Conservation (phyloP, 768 basidiomycete species). For the Mycena metata region DNA sequence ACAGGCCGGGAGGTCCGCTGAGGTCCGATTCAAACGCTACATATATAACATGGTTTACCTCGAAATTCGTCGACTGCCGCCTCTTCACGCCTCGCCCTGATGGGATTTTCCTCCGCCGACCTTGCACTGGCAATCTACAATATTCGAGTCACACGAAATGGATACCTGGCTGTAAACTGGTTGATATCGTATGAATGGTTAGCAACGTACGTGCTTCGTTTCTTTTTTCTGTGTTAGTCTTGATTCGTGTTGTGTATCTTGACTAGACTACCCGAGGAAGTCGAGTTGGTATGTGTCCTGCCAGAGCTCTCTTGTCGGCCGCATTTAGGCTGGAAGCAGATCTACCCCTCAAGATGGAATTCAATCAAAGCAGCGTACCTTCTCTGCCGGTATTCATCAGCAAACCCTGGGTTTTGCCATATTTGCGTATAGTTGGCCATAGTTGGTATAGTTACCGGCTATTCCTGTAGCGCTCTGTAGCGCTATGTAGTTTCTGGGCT, state of each 20-base stretch:
- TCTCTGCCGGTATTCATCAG: conserved; percentile 58
- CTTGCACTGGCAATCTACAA: conserved; percentile 2
- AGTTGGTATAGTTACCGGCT: too few species aligned
- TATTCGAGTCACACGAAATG: conserved; percentile 47
- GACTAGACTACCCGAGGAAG: conserved; percentile 51
- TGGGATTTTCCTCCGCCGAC: conserved; percentile 6
- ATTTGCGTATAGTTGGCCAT: too few species aligned
- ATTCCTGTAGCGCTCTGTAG: too few species aligned
- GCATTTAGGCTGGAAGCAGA: conserved; percentile 39
- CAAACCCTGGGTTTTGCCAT: too few species aligned
- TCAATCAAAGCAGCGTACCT: conserved; percentile 57
- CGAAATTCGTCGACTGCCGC: neutral
- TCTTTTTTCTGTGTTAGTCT: neutral
- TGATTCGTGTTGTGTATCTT: neutral
- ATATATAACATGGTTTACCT: too few species aligned
- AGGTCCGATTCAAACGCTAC: too few species aligned
- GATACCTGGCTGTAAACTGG: conserved; percentile 48
- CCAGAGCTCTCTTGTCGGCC: neutral
- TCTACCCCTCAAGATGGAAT: conserved; percentile 53
- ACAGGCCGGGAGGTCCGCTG: too few species aligned
- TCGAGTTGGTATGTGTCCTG: conserved; percentile 49
- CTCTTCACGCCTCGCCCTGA: conserved; percentile 24
- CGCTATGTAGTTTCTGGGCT: too few species aligned
- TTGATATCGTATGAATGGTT: conserved; percentile 54
- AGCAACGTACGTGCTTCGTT: conserved; percentile 46